Base-by-base conservation (phyloP, 257 asterid genomes). In the Buddleja alternifolia region DNA sequence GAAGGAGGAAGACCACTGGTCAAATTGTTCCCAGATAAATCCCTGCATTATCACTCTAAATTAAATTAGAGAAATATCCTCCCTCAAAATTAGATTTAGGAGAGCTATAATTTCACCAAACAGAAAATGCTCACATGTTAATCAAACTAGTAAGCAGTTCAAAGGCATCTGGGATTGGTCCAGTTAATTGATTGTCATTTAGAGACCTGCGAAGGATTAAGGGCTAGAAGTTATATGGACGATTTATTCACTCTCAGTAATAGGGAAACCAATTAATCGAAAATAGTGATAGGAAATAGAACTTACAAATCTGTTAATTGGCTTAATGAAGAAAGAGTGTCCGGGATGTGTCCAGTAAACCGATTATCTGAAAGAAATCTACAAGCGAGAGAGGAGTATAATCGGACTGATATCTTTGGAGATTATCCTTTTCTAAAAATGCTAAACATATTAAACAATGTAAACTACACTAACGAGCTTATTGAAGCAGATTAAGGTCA, bases 141-240 rank as follows among this genome's bases (percentile, higher is more conserved):
- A 23, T 73, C 85, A 93, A 75, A 56, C 66, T 47, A 70, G n/a
- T 74, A 36, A 93, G 86, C 40, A 56, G 85, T 61, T 69, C 80
- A 67, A 93, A 93, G 69, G 75, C 88, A 83, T 93, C 96, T 10
- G 99, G 99, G 48, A 90, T 83, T 24, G 77, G 67, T 67, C 99
- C 99, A 29, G 81, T 77, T 65, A 93, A 71, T 41, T 77, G 84
- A 66, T 93, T 93, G 82, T 76, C 74, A 74, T 67, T 78, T 75
- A 93, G 78, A 25, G 73, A 82, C 88, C 97, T 93, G 80, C 17
- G 34, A 62, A 70, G 39, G 25, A 74, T n/a, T 17, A 47, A 62
- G 32, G n/a, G 37, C 56, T 53, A 60, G 5, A 56, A 50, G 73
- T 73, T 70, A 61, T 37, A 65, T 3, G 9, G 54, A 59, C 6